These are phyloP conservation scores for Dryadomyces quercivorus DNA, from an alignment of 2,329 filamentous ascomycete genomes.

Conservation along the genomic window DNA sequence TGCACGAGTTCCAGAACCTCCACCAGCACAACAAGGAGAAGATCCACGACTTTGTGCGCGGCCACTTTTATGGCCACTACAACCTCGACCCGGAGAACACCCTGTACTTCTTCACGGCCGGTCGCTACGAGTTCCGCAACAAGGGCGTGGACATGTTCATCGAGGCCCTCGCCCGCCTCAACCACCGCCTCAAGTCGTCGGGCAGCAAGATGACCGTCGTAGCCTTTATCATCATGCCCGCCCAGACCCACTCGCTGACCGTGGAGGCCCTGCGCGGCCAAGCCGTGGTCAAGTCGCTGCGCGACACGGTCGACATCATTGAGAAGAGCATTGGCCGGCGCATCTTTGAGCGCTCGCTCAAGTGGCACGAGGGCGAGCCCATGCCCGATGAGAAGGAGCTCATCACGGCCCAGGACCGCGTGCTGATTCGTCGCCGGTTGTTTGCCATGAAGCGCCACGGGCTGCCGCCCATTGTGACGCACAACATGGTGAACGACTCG, in stretches of 20 bases:
- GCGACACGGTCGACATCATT: constrained; percentile 86
- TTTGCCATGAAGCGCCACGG: constrained; percentile 93
- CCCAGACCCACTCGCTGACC: constrained; percentile 86
- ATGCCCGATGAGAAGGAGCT: constrained; percentile 96
- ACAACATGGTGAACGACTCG: constrained; percentile 93
- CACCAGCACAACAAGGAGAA: constrained; percentile 95
- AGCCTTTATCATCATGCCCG: constrained; percentile 97
- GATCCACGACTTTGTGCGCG: constrained; percentile 95
- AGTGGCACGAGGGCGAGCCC: constrained; percentile 89
- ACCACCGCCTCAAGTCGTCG: constrained; percentile 75
- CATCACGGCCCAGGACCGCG: constrained; percentile 81
- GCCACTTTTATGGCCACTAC: constrained; percentile 97
- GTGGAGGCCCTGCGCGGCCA: constrained; percentile 95
- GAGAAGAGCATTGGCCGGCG: constrained; percentile 86
- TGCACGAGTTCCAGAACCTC: constrained; percentile 97
- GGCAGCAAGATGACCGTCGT: constrained; percentile 91
- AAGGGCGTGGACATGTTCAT: constrained; percentile 99
- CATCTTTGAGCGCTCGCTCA: constrained; percentile 85
- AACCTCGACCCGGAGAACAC: constrained; percentile 96
- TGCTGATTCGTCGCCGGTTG: constrained; percentile 77
- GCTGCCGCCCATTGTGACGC: constrained; percentile 90
- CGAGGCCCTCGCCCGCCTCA: constrained; percentile 85
- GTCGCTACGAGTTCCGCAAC: constrained; percentile 94
- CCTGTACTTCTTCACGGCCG: constrained; percentile 93
- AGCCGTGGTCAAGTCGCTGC: constrained; percentile 90